Evolutionary conservation across 2,329 filamentous ascomycete genomes (phyloP).

Genomic region (Pseudopithomyces chartarum): DNA sequence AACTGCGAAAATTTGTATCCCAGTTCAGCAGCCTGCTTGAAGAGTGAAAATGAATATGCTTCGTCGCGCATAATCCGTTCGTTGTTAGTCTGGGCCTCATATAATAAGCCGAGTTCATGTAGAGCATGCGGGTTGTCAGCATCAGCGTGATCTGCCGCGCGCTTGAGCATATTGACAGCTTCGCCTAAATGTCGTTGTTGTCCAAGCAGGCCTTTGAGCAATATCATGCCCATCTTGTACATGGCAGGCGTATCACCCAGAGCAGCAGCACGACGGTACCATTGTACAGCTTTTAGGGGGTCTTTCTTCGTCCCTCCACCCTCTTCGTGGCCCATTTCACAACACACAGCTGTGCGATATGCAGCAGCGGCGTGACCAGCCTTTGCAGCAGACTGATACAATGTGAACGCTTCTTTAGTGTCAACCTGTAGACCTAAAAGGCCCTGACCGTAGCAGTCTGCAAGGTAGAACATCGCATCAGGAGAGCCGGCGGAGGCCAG

Average conservation of each 20-base stretch:
- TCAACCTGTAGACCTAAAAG: conserved; percentile 78
- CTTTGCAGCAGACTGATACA: conserved; percentile 95
- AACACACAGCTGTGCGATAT: conserved; percentile 95
- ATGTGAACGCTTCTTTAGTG: conserved; percentile 86
- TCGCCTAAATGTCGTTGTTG: conserved; percentile 82
- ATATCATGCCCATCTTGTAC: conserved; percentile 98
- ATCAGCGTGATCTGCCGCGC: conserved; percentile 87
- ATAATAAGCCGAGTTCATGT: conserved; percentile 77
- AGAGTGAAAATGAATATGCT: conserved; percentile 77
- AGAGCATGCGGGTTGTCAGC: conserved; percentile 91
- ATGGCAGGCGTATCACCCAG: conserved; percentile 91
- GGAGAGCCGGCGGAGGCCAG: conserved; percentile 72
- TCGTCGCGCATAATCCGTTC: conserved; percentile 78
- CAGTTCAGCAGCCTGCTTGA: conserved; percentile 81
- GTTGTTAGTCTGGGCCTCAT: conserved; percentile 67
- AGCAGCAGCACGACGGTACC: conserved; percentile 92
- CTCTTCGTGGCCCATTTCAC: conserved; percentile 92
- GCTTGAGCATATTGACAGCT: conserved; percentile 89
- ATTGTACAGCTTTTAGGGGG: conserved; percentile 92
- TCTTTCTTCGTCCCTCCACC: conserved; percentile 92
- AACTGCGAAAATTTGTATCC: conserved; percentile 97
- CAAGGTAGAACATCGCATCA: conserved; percentile 92
- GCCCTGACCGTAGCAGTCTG: conserved; percentile 86
- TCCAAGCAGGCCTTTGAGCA: conserved; percentile 90
- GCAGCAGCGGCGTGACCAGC: conserved; percentile 82